phyloP scores from a whole-genome alignment of 768 basidiomycete species.

The Trametes meyenii region DNA sequence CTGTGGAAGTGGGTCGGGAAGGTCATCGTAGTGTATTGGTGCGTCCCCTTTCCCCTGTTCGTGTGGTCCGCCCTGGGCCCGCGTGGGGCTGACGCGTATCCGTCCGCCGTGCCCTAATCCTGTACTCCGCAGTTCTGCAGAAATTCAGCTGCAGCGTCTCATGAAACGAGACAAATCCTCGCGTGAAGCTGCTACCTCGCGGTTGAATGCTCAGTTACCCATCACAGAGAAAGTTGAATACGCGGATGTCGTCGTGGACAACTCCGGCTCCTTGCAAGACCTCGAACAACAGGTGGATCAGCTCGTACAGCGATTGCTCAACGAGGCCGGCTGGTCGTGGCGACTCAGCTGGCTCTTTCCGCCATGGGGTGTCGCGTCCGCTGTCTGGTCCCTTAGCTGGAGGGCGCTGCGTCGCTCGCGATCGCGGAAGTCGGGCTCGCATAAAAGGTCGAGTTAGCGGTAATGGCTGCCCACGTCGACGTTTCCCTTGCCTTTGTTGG shows the following conservation, averaged over 20 bases:
- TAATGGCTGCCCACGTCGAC: not conserved
- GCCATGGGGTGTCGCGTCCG: constrained; percentile 54
- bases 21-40: constrained; percentile 94
- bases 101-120: not conserved
- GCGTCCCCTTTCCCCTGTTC: constrained; percentile 27
- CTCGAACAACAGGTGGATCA: constrained; percentile 57
- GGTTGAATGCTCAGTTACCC: constrained; percentile 80
- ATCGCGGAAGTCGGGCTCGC: constrained; percentile 11
- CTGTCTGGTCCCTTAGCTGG: constrained; percentile 42
- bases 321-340: constrained; percentile 60
- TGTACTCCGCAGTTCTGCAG: constrained; percentile 59
- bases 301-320: constrained; percentile 44
- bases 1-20: constrained; percentile 82
- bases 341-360: constrained; percentile 64
- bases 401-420: constrained; percentile 31
- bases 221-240: constrained; percentile 80
- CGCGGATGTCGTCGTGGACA: constrained; percentile 87
- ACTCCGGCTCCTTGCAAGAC: constrained; percentile 75
- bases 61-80: not conserved
- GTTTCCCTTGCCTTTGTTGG: not conserved
- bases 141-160: constrained; percentile 83
- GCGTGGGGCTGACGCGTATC: not conserved
- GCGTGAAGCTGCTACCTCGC: constrained; percentile 65
- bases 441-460: constrained; percentile 2
- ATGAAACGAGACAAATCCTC: constrained; percentile 73